Conservation (phyloP, 2,329 filamentous ascomycete genomes). For the Aplosporella prunicola region DNA sequence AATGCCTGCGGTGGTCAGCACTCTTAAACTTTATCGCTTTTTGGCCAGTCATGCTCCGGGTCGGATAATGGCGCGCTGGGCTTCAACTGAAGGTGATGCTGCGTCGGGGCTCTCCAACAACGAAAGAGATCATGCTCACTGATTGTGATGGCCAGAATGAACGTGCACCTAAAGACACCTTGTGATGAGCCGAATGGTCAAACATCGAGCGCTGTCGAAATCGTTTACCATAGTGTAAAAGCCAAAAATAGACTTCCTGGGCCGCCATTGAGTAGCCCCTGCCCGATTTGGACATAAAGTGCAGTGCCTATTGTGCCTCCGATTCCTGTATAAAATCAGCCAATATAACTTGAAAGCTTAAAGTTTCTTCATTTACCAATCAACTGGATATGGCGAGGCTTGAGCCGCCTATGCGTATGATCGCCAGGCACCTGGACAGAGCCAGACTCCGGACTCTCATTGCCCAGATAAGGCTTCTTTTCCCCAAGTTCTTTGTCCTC, state of each 20-base stretch:
- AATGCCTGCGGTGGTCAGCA: conserved; percentile 35
- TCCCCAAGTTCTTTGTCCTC: too few species aligned
- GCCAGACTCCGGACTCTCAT: conserved; percentile 15
- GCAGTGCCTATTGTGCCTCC: conserved; percentile 41
- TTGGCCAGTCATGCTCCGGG: too few species aligned
- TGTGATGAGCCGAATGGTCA: conserved; percentile 5
- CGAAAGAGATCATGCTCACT: conserved; percentile 22
- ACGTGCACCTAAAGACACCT: conserved; percentile 26
- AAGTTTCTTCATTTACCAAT: too few species aligned
- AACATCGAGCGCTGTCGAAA: not conserved
- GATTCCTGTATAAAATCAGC: conserved; percentile 16
- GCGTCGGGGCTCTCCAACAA: not conserved
- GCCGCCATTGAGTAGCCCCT: conserved; percentile 37
- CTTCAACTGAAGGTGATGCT: too few species aligned
- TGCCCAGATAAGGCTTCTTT: too few species aligned
- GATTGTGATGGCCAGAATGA: conserved; percentile 33
- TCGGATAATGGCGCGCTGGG: too few species aligned
- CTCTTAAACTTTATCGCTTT: not conserved
- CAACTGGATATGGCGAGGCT: conserved; percentile 38
- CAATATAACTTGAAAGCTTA: too few species aligned
- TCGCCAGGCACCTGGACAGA: conserved; percentile 17
- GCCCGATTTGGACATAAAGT: conserved; percentile 39
- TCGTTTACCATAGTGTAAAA: conserved; percentile 34
- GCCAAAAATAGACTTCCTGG: conserved; percentile 38
- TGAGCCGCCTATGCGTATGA: conserved; percentile 37